A percentile compares a stretch with the other conserved stretches of the same genome.
Conservation (phyloP, 2,329 filamentous ascomycete species). For the Fusarium newnesense region DNA sequence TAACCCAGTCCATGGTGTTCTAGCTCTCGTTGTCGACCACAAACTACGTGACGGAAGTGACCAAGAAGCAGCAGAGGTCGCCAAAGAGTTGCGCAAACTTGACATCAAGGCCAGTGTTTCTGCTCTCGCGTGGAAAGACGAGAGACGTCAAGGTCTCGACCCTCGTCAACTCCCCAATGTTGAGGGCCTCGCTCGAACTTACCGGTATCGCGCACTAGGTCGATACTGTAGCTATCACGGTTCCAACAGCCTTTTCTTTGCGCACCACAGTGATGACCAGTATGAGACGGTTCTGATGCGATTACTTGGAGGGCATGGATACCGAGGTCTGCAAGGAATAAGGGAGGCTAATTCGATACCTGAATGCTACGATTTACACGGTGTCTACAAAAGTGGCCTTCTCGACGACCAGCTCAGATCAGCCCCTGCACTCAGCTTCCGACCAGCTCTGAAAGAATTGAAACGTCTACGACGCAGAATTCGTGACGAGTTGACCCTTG, state of each 20-base stretch:
- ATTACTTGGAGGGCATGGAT: constrained; percentile 72
- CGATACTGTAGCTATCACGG: constrained; percentile 61
- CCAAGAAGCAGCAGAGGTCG: constrained; percentile 63
- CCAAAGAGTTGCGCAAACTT: constrained; percentile 51
- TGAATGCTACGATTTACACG: constrained; percentile 81
- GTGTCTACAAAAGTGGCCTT: constrained; percentile 74
- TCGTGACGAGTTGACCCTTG: constrained; percentile 42
- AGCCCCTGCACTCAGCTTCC: constrained; percentile 53
- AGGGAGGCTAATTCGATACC: constrained; percentile 75
- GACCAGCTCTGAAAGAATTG: constrained; percentile 45
- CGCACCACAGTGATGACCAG: constrained; percentile 91
- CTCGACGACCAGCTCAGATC: constrained; percentile 56
- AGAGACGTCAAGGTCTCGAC: constrained; percentile 45
- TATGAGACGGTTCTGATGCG: constrained; percentile 90
- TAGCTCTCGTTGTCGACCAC: constrained; percentile 68
- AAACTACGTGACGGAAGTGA: constrained; percentile 62
- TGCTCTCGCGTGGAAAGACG: constrained; percentile 59
- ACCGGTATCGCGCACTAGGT: constrained; percentile 80
- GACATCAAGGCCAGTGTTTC: constrained; percentile 46
- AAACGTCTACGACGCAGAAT: constrained; percentile 45
- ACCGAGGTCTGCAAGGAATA: constrained; percentile 80
- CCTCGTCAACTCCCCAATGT: constrained; percentile 66
- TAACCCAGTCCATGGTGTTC: constrained; percentile 55
- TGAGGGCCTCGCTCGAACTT: constrained; percentile 78
- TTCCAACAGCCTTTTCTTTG: constrained; percentile 75